phyloP scores from a whole-genome alignment of 2,329 filamentous ascomycete genomes.

The Arthrobotrys conoides region DNA sequence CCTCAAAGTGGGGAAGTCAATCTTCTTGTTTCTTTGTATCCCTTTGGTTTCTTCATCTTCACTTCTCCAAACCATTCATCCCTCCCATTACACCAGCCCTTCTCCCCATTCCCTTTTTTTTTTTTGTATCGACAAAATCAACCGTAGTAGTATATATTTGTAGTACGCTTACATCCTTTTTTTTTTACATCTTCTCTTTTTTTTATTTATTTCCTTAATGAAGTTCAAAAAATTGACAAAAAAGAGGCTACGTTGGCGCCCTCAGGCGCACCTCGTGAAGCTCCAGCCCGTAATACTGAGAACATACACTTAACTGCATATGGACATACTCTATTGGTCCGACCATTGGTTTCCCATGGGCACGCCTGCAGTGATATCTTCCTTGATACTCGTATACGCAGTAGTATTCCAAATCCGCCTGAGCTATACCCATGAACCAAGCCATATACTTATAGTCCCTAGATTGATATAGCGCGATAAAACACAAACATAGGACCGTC shows the following conservation, averaged over 20 bases:
- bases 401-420: neutral
- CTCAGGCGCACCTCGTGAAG: neutral
- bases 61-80: constrained; percentile 3
- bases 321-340: too few species aligned
- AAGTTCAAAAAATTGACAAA: constrained; percentile 37
- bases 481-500: constrained; percentile 14
- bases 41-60: constrained; percentile 31
- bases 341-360: too few species aligned
- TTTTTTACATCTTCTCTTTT: constrained; percentile 27
- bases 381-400: neutral
- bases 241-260: constrained; percentile 9
- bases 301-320: neutral
- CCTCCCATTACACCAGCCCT: neutral
- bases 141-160: constrained; percentile 60
- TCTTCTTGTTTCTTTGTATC: constrained; percentile 23
- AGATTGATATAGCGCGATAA: neutral
- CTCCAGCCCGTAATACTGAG: neutral
- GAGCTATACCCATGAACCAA: constrained; percentile 11
- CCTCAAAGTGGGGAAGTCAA: constrained; percentile 12
- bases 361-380: neutral
- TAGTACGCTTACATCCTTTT: constrained; percentile 52
- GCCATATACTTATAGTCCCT: neutral
- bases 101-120: neutral
- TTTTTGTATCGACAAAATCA: constrained; percentile 57
- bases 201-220: constrained; percentile 41